phyloP scores from a whole-genome alignment of 2,329 filamentous ascomycete species.

The Chaetomiaceae sp. region DNA sequence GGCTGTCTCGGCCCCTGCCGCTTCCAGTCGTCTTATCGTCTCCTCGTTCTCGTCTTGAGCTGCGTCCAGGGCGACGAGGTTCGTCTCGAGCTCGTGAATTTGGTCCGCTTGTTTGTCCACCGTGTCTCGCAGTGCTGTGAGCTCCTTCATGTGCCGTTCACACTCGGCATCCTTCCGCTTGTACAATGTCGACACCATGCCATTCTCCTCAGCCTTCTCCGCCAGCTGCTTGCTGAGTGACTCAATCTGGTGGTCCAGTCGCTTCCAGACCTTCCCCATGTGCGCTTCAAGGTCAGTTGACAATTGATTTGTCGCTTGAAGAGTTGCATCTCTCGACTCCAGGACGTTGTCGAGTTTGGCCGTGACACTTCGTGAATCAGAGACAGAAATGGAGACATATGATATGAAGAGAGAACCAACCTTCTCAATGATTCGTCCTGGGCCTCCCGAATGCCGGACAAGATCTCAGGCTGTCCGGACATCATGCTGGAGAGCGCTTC shows the following conservation, averaged over 20 bases:
- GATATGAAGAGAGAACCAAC: background rate
- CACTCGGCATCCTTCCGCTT: conserved; percentile 18
- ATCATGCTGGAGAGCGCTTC: conserved; percentile 7
- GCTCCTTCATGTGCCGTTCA: conserved; percentile 12
- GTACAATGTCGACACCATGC: conserved; percentile 15
- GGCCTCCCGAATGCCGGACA: conserved; percentile 7
- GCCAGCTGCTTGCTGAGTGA: conserved; percentile 20
- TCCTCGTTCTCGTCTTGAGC: conserved; percentile 14
- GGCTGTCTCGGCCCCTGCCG: conserved; percentile 6
- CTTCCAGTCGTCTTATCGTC: conserved; percentile 10
- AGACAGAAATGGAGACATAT: background rate
- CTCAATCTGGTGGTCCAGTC: conserved; percentile 22
- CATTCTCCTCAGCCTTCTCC: conserved; percentile 21
- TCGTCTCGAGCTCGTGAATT: conserved; percentile 22
- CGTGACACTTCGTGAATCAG: conserved; percentile 15
- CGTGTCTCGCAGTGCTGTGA: conserved; percentile 14
- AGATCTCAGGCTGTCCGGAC: conserved; percentile 7
- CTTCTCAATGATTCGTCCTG: conserved; percentile 8
- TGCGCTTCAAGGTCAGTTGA: conserved; percentile 16
- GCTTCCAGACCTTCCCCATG: conserved; percentile 2
- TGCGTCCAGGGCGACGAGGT: conserved; percentile 15
- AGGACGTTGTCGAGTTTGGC: conserved; percentile 21
- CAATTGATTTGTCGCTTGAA: conserved; percentile 9
- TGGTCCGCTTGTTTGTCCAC: conserved; percentile 15
- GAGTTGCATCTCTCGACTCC: background rate